Base-by-base conservation (phyloP, 139 green algal genomes). In the Chlamydomonas sphaeroides region DNA sequence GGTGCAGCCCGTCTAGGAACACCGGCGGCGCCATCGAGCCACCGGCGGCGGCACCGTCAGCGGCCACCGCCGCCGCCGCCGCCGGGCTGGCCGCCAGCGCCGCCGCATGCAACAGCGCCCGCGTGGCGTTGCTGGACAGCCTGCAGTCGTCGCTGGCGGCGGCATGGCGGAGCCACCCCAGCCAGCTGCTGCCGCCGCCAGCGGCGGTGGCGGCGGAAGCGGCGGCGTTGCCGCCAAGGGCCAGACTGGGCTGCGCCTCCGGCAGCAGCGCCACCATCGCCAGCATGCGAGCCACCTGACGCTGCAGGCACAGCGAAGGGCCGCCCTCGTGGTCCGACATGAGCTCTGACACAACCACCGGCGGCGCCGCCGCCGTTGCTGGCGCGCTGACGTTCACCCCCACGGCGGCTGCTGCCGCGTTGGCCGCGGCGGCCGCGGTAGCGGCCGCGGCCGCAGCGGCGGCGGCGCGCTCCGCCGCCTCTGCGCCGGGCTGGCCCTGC, bases 41-140 rank as follows among this genome's bases (percentile, higher is more conserved):
- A 6, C 1, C 56, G 25, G 17, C 56, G 21, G 25, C 25, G 25
- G 59, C 59, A 2, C 14, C 4, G 5, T 30, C 17, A 2, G 62
- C 62, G 1, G 78, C 61, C 61, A 68, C 74, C 61, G 63, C 74
- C 20, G 57, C 86, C 32, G 48, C 59, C 39, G 62, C 71, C 65
- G 80, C 62, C 78, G 71, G 59, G 68, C 56, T 57, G 53, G 66
- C 21, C 65, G 49, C 56, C 36, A 79, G 33, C 8, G 84, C 78
- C 73, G 92, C 87, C 53, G 95, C 51, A 79, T 97, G 86, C 33
- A 95, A 87, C 83, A 96, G 82, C 7, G 93, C 92, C 0, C 84
- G 79, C 3, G 85, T 83, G 10, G 94, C 93, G 85, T 93, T 88
- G 41, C 82, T 91, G 49, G 91, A 90, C 39, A 97, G 81, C 53